Percentiles rank a stretch among this genome's conserved stretches.
phyloP scores from a whole-genome alignment of 805 yeast genomes.

The Ogataea pini region DNA sequence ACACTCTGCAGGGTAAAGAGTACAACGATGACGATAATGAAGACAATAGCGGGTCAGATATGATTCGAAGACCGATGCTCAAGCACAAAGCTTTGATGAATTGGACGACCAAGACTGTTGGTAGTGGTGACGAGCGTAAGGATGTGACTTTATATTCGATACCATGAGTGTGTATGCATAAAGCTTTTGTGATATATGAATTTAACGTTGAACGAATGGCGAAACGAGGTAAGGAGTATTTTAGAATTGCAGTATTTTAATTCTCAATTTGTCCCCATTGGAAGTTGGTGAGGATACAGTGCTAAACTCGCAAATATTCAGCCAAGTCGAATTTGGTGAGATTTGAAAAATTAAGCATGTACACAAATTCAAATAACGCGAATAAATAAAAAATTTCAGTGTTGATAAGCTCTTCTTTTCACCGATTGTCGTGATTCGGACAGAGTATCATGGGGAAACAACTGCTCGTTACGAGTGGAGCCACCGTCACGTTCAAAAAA shows the following conservation, averaged over 20 bases:
- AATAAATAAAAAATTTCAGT: background rate
- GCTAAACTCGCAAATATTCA: no score
- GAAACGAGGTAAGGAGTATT: no score
- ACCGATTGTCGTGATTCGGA: no score
- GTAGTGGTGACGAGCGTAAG: constrained; percentile 17
- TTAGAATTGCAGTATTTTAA: no score
- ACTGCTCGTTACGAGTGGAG: constrained; percentile 78
- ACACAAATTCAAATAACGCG: background rate
- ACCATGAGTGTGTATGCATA: background rate
- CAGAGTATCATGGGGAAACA: constrained; percentile 26
- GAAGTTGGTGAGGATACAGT: background rate
- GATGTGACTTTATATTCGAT: constrained; percentile 24
- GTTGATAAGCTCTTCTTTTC: background rate
- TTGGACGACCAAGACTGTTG: constrained; percentile 38
- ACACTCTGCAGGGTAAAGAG: constrained; percentile 30
- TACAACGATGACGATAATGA: constrained; percentile 30
- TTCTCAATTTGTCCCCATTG: no score
- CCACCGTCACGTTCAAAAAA: constrained; percentile 76
- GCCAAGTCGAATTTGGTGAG: no score
- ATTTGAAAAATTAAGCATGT: background rate
- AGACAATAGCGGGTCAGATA: constrained; percentile 10
- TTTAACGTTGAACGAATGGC: no score
- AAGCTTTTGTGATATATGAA: no score
- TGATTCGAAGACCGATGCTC: constrained; percentile 41
- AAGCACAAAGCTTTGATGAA: constrained; percentile 48